Evolutionary conservation across 2,329 filamentous ascomycete genomes (phyloP), one percentile per base, ranked within the genome.

Genomic region (Apiospora kogelbergensis): DNA sequence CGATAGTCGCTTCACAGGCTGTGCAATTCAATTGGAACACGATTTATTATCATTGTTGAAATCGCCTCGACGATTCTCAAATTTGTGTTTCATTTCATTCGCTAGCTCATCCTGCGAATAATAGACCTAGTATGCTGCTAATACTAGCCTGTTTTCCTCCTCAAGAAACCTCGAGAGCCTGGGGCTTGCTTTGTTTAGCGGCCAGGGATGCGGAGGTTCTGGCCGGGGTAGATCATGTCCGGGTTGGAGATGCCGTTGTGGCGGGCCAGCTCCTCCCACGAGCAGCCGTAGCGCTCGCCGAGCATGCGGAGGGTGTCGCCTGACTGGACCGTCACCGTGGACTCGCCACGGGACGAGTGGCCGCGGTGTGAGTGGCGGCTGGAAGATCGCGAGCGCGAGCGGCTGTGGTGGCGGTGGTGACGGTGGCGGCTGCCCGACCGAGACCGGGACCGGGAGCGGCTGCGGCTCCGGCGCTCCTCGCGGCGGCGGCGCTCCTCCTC

Each of bases 301-400:
- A 83, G 83, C 22, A 73, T 73, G 11, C 81, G 77, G 7, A 83
- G 79, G 2, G 81, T 83, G 60, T 83, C 81, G 11, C 82, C 82
- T 15, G 76, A 75, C 76, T 82, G 80, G 9, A 83, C 81, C 0
- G 80, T 81, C 26, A 45, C 40, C 33, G 40, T 67, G n/a, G 40
- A 42, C 48, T 80, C 74, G 53, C 68, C 69, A 68, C 74, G 69
- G 10, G 74, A 69, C 26, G 76, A 68, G 41, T 15, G 9, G 44
- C 37, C 44, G 44, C 44, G 44, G 44, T 10, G 33, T 30, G 65
- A 66, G 30, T 30, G 45, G 26, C 70, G 67, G 67, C 69, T 73
- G 26, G 69, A 67, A 53, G 68, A 66, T 22, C 70, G 71, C 45
- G 68, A 68, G 30, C 70, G 67, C 33, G 65, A 67, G 40, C 72